Conservation (phyloP, 2,329 filamentous ascomycete genomes). For the Trichoderma sp. region DNA sequence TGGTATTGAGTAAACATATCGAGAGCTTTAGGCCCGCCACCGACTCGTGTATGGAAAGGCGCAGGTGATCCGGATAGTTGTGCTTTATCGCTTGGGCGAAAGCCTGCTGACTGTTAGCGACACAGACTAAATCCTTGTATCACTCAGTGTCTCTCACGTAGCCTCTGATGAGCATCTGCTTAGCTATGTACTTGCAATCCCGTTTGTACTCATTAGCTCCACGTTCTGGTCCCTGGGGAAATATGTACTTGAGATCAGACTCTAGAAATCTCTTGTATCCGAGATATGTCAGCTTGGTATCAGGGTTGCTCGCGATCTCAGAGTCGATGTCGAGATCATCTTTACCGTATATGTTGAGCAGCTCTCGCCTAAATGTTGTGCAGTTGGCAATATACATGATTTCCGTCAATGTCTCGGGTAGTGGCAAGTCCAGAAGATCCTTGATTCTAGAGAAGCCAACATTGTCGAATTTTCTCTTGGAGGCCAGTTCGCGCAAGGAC, state of each 20-base stretch:
- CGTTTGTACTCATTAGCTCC: slow-evolving; percentile 35
- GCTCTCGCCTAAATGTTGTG: slow-evolving; percentile 38
- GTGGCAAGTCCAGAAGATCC: slow-evolving; percentile 44
- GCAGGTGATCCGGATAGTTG: slow-evolving; percentile 36
- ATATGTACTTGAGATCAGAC: slow-evolving; percentile 39
- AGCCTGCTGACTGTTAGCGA: slow-evolving; percentile 31
- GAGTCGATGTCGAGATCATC: slow-evolving; percentile 37
- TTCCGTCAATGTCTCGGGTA: slow-evolving; percentile 47
- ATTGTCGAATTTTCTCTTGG: neutral
- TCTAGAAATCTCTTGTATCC: slow-evolving; percentile 40
- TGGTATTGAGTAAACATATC: slow-evolving; percentile 38
- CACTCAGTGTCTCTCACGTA: slow-evolving; percentile 33
- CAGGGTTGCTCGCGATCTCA: slow-evolving; percentile 37
- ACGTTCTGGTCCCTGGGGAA: slow-evolving; percentile 32
- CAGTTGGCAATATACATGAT: slow-evolving; percentile 44
- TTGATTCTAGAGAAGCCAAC: neutral
- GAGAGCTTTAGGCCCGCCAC: slow-evolving; percentile 37
- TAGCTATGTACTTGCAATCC: slow-evolving; percentile 38
- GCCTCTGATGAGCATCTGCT: slow-evolving; percentile 40
- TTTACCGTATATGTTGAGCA: slow-evolving; percentile 30
- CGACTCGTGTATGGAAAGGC: slow-evolving; percentile 41
- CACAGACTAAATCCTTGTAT: neutral
- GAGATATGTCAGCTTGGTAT: slow-evolving; percentile 39
- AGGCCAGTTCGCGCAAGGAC: slow-evolving; percentile 45
- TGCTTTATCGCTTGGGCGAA: slow-evolving; percentile 38